Base-by-base conservation (phyloP, 2,329 filamentous ascomycete genomes). In the Orbilia quercus region DNA sequence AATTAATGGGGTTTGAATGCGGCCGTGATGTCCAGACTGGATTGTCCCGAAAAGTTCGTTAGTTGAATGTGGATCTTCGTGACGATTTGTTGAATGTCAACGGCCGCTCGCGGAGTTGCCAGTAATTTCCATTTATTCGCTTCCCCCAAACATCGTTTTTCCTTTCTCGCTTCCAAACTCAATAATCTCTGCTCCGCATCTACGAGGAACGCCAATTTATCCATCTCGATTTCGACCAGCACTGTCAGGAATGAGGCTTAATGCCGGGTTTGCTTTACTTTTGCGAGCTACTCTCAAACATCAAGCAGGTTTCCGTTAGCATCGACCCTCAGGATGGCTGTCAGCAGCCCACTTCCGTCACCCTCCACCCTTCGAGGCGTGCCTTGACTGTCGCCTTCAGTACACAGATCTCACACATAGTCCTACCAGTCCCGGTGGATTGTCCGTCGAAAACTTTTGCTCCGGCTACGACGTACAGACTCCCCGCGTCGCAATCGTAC, bases 251-350 rank as follows among this genome's bases (percentile, higher is more conserved):
- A 62, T 47, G 42, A 73, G 38, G 47, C 69, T 63, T 67, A 57
- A 69, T 69, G 55, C 74, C 74, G 51, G 62, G 69, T 60, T 38
- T 64, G 62, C 38, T 67, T 14, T 75, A 64, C 64, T 77, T 70
- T 31, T 62, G 53, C 64, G 88, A 90, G 80, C 82, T 89, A 1
- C 83, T 90, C 1, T 82, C 84, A 25, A 89, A 89, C 71, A 88
- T 90, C 75, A 83, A 85, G 44, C 87, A 89, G 78, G 82, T 90
- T 40, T 88, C 87, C 2, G 80, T 89, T 20, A 84, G 83, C 55
- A 85, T 83, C 5, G 82, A 83, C 1, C 80, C 89, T 47, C 54
- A 60, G 18, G 60, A 73, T 73, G 69, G 47, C 40, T 34, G 59
- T 82, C 1, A 82, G 83, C 55, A n/a, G 36, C 50, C 70, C 18